These are phyloP conservation scores for Paecilomyces sp. DNA, from an alignment of 2,329 filamentous ascomycete genomes.

Conservation along the genomic window DNA sequence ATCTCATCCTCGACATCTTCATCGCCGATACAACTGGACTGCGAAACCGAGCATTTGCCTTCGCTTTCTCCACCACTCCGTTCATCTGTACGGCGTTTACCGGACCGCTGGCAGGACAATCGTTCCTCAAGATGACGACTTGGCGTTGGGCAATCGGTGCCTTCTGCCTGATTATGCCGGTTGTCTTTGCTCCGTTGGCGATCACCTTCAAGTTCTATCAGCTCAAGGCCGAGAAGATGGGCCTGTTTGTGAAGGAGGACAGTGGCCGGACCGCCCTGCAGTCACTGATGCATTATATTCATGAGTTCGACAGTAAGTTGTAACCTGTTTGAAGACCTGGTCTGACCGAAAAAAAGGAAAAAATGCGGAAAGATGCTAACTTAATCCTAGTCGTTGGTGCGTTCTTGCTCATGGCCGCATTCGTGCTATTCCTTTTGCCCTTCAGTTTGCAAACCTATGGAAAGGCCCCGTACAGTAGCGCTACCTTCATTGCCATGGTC, in stretches of 20 bases:
- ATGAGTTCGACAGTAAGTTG: constrained; percentile 55
- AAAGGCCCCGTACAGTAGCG: constrained; percentile 35
- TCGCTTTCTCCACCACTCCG: constrained; percentile 53
- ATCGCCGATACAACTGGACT: constrained; percentile 57
- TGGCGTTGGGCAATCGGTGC: constrained; percentile 59
- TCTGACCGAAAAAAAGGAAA: constrained; percentile 15
- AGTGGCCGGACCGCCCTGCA: constrained; percentile 42
- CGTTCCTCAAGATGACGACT: constrained; percentile 41
- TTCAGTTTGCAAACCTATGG: constrained; percentile 49
- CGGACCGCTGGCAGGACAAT: constrained; percentile 45
- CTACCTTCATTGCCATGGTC: constrained; percentile 44
- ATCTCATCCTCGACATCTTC: constrained; percentile 52
- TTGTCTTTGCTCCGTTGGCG: constrained; percentile 50
- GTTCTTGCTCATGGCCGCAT: constrained; percentile 53
- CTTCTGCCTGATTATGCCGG: constrained; percentile 54
- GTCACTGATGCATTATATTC: constrained; percentile 47
- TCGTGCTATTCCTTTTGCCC: constrained; percentile 59
- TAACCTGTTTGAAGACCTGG: neutral
- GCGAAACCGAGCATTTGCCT: constrained; percentile 53
- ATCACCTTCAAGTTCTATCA: constrained; percentile 50
- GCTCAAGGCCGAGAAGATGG: constrained; percentile 48
- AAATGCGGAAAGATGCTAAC: constrained; percentile 37
- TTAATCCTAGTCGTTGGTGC: constrained; percentile 44
- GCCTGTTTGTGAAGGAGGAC: constrained; percentile 40
- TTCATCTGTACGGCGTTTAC: constrained; percentile 56